phyloP scores from a whole-genome alignment of 257 asterid species.

The Misopates orontium region DNA sequence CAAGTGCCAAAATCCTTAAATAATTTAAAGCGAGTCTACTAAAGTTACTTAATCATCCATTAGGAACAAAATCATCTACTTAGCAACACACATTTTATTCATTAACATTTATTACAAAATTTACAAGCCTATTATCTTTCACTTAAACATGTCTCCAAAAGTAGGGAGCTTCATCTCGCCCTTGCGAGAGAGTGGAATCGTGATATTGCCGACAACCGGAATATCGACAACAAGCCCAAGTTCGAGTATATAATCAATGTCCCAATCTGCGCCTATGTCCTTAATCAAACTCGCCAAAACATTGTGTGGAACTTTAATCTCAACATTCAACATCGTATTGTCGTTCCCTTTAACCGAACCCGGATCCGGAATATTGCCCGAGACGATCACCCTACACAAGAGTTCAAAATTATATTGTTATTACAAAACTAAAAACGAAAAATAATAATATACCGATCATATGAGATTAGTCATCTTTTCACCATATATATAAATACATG shows the following conservation, averaged over 20 bases:
- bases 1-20: no score
- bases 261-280: conserved; percentile 82
- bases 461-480: no score
- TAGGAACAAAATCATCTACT: no score
- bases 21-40: no score
- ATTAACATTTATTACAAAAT: no score
- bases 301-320: conserved; percentile 60
- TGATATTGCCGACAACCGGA: conserved; percentile 62
- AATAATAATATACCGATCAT: no score
- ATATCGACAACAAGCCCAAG: conserved; percentile 62
- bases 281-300: conserved; percentile 57
- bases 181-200: conserved; percentile 58
- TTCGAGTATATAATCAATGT: conserved; percentile 58
- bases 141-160: conserved; percentile 45
- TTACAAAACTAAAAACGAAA: not conserved
- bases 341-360: conserved; percentile 72
- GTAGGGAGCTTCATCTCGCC: conserved; percentile 84
- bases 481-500: no score
- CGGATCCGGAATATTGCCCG: conserved; percentile 75
- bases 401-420: not conserved
- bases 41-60: no score
- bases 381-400: conserved; percentile 51
- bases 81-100: no score
- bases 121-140: no score
- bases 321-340: conserved; percentile 52